Base-by-base conservation (phyloP, 208 protist genomes). In the Tetramitus jugosus region DNA sequence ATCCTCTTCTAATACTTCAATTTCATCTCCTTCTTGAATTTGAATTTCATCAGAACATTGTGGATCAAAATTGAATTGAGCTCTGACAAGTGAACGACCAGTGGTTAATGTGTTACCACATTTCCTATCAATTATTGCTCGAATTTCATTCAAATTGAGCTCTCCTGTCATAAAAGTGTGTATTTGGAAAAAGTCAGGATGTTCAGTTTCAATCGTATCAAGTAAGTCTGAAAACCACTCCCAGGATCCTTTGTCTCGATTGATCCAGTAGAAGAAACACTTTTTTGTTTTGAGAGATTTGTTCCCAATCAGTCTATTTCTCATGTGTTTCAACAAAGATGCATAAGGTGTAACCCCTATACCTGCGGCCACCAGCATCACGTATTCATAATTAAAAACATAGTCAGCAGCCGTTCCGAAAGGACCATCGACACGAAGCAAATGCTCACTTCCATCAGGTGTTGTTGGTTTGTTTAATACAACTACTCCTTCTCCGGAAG, bases 341-440 rank as follows among this genome's bases (percentile, higher is more conserved):
- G 86, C 81, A 35, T 87, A 90, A 42, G 88, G 88, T 1, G 88
- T 91, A 2, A 89, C 86, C 43, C 88, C 88, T 69, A 91, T 91
- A 77, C 88, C 88, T n/a, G 87, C 87, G 40, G 82, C 87, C n/a
- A 89, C 53, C 0, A 87, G 72, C 37, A 91, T 81, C 2, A 83
- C 78, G 1, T 78, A 78, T 42, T 84, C 68, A 43, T 81, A 90
- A 37, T 90, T 78, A 78, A 87, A 90, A 4, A 89, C 81, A 31
- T 91, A 83, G 53, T 86, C 85, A 83, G 60, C 60, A 29, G 88
- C 77, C 14, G 86, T 82, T 61, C 88, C 88, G 77, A 88, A 91
- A 31, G 87, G 87, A 23, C 88, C 88, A 61, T 91, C 86, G 13
- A 91, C 82, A 46, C 60, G 65, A 3, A 89, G 39, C 23, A 84